Base-by-base conservation (phyloP, 352 stramenopile genomes). In the Pythium grandisporangium region DNA sequence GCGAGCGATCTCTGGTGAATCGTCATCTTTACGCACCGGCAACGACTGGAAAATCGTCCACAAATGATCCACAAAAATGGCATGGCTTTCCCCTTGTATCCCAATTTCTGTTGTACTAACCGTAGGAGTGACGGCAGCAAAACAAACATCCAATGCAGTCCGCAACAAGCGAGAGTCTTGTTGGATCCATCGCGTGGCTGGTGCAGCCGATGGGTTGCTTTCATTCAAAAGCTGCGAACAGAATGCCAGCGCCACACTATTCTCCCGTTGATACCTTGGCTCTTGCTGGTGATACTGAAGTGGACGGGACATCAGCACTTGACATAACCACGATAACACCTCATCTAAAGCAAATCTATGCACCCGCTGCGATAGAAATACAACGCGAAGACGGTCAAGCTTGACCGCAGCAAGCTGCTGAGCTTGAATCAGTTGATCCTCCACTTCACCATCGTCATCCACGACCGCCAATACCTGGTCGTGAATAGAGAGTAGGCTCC, bases 41-140 rank as follows among this genome's bases (percentile, higher is more conserved):
- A 88, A 38, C 1, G 75, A 83, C 58, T 88, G 72, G 27, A 88
- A 85, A 32, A 88, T 78, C 4, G 48, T 41, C 75, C 75, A 88
- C 2, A 85, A 38, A 13, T 79, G 61, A 36, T 88, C 72, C 0
- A 77, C 58, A n/a, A 85, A 56, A 2, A 19, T 27, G 4, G 45
- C 36, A 25, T 73, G 59, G 14, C 45, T 33, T 13, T 27, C 22
- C 10, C 32, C 42, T 7, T 25, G 29, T 16, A 17, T 21, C 5
- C 25, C 19, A 13, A 3, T 6, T 16, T 33, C 35, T 4, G 14
- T 3, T 5, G 52, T 25, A 11, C 42, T 29, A 0, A 17, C 13
- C 4, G 17, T 41, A 5, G 1, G 5, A 22, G 30, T 40, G 25
- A 52, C 29, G 14, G 35, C 46, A n/a, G 62, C 55, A 37, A 64